Evolutionary conservation across 2,329 filamentous ascomycete genomes (phyloP).

Genomic region (Penicillium thymicola): DNA sequence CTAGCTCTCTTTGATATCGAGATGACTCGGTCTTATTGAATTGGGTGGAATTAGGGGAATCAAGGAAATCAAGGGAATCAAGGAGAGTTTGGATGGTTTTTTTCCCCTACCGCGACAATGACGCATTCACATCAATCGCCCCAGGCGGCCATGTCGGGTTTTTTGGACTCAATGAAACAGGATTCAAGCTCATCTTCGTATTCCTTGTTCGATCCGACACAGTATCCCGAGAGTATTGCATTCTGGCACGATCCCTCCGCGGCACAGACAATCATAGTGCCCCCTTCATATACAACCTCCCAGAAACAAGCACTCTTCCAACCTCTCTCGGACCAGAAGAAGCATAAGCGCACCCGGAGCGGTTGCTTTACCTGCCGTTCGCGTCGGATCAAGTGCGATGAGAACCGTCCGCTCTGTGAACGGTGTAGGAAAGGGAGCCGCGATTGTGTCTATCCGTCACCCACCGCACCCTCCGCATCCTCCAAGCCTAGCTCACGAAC

Average conservation of each 20-base stretch:
- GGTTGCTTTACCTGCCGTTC: slow-evolving; percentile 91
- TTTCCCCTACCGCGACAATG: slow-evolving; percentile 21
- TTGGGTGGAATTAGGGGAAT: background rate
- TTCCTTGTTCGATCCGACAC: slow-evolving; percentile 33
- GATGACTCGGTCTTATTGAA: background rate
- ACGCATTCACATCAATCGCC: slow-evolving; percentile 31
- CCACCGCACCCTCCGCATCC: slow-evolving; percentile 36
- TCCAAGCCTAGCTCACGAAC: slow-evolving; percentile 42
- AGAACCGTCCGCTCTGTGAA: slow-evolving; percentile 81
- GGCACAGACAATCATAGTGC: slow-evolving; percentile 17
- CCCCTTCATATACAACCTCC: slow-evolving; percentile 13
- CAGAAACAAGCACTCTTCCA: slow-evolving; percentile 32
- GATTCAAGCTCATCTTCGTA: slow-evolving; percentile 31
- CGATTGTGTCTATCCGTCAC: slow-evolving; percentile 83
- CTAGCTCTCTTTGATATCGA: background rate
- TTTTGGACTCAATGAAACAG: slow-evolving; percentile 26
- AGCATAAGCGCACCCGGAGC: slow-evolving; percentile 88
- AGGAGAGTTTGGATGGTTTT: background rate
- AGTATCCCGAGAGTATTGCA: slow-evolving; percentile 43
- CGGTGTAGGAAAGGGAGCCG: slow-evolving; percentile 86
- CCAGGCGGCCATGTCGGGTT: slow-evolving; percentile 30
- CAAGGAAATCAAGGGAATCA: background rate
- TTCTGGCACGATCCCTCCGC: slow-evolving; percentile 42
- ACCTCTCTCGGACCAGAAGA: slow-evolving; percentile 64
- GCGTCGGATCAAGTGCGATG: slow-evolving; percentile 92